Conservation (phyloP, 1,139 yeast species). For the Schizosaccharomyces versatilis region DNA sequence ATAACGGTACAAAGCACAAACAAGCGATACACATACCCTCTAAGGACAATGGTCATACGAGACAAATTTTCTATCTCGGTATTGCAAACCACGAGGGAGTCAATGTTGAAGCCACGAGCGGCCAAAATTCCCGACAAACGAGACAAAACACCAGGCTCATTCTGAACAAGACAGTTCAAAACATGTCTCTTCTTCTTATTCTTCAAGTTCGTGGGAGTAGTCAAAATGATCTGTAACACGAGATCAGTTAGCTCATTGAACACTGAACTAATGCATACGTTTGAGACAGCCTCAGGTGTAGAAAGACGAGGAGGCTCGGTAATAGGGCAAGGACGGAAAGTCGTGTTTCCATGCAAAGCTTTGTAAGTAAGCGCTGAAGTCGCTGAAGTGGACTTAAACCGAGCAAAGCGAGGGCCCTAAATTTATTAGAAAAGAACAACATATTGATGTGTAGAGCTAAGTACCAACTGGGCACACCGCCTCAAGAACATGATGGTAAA, state of each 20-base stretch:
- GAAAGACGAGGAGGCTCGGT: constrained; percentile 88
- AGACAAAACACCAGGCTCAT: constrained; percentile 93
- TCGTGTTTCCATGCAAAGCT: constrained; percentile 57
- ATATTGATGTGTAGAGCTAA: background rate
- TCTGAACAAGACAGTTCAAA: constrained; percentile 86
- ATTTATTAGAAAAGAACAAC: background rate
- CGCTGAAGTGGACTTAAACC: constrained; percentile 22
- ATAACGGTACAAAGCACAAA: constrained; percentile 4
- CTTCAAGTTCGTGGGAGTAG: constrained; percentile 56
- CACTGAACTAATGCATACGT: background rate
- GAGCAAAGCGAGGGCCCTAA: background rate
- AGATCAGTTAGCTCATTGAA: background rate
- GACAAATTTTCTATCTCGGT: constrained; percentile 90
- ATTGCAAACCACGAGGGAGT: constrained; percentile 85
- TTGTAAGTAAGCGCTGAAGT: constrained; percentile 94
- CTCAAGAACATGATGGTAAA: background rate
- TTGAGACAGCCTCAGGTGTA: constrained; percentile 79
- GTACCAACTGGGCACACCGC: background rate
- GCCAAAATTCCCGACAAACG: constrained; percentile 88
- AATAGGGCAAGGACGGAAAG: constrained; percentile 84
- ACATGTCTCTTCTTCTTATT: constrained; percentile 40
- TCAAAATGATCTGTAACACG: constrained; percentile 46
- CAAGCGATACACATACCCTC: constrained; percentile 33
- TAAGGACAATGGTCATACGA: constrained; percentile 86
- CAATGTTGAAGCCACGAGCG: constrained; percentile 94